Percentiles rank a stretch among this genome's conserved stretches.
Evolutionary conservation across 2,329 filamentous ascomycete genomes (phyloP).

Genomic region (Phialemoniopsis sp.): DNA sequence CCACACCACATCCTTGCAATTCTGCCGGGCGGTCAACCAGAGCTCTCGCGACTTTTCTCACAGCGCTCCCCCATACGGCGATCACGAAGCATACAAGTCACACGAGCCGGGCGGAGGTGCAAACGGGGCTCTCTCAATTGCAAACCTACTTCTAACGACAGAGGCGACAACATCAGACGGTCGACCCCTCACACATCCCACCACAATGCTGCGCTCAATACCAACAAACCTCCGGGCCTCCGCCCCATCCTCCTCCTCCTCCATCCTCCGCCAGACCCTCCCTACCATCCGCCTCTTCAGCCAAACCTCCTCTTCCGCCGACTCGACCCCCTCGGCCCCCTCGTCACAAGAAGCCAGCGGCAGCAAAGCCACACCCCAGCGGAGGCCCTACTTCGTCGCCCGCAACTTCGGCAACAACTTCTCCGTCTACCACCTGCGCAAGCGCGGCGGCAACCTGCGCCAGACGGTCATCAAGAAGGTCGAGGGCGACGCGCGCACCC

Average conservation of each 20-base stretch:
- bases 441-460: slow-evolving; percentile 71
- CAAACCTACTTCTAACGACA: too few species aligned
- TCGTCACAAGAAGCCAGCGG: slow-evolving; percentile 1
- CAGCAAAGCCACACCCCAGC: slow-evolving; percentile 4
- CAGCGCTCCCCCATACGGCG: too few species aligned
- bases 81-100: too few species aligned
- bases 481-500: slow-evolving; percentile 62
- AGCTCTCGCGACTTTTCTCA: too few species aligned
- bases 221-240: neutral
- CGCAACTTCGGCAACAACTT: slow-evolving; percentile 69
- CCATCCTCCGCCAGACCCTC: neutral
- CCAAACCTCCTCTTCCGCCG: neutral
- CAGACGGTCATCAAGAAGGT: slow-evolving; percentile 75
- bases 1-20: neutral
- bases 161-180: too few species aligned
- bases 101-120: too few species aligned
- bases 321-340: slow-evolving; percentile 5
- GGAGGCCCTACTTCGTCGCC: slow-evolving; percentile 58
- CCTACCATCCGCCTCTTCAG: neutral
- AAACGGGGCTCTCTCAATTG: too few species aligned
- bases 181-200: too few species aligned
- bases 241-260: neutral
- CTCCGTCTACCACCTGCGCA: slow-evolving; percentile 71
- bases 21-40: slow-evolving; percentile 13
- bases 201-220: slow-evolving; percentile 1